Conservation (phyloP, 768 basidiomycete genomes). For the Nevesoporus exiguus region DNA sequence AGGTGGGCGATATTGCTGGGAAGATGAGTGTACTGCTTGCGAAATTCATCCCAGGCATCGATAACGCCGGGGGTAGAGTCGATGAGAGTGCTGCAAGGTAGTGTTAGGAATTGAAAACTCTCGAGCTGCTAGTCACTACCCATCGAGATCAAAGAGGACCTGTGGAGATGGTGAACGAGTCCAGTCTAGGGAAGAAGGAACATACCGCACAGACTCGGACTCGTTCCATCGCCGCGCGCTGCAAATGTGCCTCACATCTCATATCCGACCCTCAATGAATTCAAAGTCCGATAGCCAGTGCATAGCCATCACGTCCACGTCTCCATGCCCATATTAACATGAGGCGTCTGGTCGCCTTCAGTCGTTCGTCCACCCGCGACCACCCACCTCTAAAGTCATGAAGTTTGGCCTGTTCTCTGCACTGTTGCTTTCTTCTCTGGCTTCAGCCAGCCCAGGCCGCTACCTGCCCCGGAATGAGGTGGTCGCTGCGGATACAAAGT, state of each 20-base stretch:
- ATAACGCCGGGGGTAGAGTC: conserved; percentile 85
- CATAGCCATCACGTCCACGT: too few species aligned
- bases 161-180: conserved; percentile 25
- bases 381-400: conserved; percentile 23
- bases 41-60: conserved; percentile 72
- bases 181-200: neutral
- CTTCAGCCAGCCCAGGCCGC: conserved; percentile 37
- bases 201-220: conserved; percentile 54
- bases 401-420: conserved; percentile 39
- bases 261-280: too few species aligned
- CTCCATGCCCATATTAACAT: too few species aligned
- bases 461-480: conserved; percentile 36
- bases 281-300: too few species aligned
- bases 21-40: conserved; percentile 50
- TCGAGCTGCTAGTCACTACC: conserved; percentile 37
- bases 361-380: neutral
- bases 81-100: conserved; percentile 54
- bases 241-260: too few species aligned
- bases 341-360: too few species aligned
- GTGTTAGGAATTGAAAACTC: conserved; percentile 3
- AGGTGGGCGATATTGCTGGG: conserved; percentile 53
- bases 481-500: conserved; percentile 43
- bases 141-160: conserved; percentile 72
- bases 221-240: conserved; percentile 19
- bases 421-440: conserved; percentile 25